Evolutionary conservation across 306 rosid genomes (phyloP), one percentile per base, ranked within the genome.

Genomic region (Casuarina glauca): DNA sequence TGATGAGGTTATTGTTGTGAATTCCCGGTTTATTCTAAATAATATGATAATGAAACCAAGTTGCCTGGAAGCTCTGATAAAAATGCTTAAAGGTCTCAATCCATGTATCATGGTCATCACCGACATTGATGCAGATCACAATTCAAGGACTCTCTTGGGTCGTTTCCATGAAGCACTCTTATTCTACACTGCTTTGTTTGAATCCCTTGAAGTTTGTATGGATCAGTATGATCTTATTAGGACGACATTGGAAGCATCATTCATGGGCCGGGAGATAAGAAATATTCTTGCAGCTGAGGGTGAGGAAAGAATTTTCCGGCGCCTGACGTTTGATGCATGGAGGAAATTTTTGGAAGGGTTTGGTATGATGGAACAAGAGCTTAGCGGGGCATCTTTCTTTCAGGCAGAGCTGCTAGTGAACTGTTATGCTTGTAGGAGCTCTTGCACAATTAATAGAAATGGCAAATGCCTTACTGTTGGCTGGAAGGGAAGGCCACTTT

Each of bases 401-500:
- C 93, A 90, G 79, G 93, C 87, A 1, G 80, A 81, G 4, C 82
- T 90, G 19, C 60, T 89, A n/a, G 68, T 79, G 6, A 78, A 83
- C 44, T 81, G 69, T 9, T 91, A 79, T 83, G 64, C 83, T 51
- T 74, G 84, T 80, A 86, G 84, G 43, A 80, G 69, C 48, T 82
- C 74, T 66, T 84, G 87, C 79, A 86, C 93, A 10, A 64, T 87
- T 45, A 81, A 75, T 43, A 77, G 51, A 82, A 77, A 89, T 78
- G 90, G 89, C 1, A 70, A 81, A 66, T 74, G 83, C 83, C 78
- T 87, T 49, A 45, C 84, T 42, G 4, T 86, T 74, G 88, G 88
- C 5, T 92, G 96, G 93, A 90, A 87, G 68, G 97, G 97, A 35
- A 87, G 96, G 26, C 88, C 96, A 8, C 38, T 90, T 81, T 53